A percentile compares a stretch with the other conserved stretches of the same genome.
Conservation (phyloP, 805 yeast genomes). For the Metschnikowia borealis region DNA sequence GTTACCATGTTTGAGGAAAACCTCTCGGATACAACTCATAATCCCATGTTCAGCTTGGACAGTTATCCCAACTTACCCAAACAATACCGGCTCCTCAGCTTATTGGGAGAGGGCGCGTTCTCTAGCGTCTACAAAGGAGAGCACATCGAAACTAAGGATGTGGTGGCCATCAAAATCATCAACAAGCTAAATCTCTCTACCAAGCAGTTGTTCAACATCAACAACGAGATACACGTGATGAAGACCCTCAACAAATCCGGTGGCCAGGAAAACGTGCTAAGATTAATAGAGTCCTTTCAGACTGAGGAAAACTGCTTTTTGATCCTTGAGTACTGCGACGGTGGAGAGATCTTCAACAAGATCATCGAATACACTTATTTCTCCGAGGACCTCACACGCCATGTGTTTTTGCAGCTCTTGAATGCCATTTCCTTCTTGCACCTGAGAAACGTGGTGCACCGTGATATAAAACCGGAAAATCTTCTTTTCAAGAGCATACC, state of each 20-base stretch:
- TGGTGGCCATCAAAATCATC: conserved; percentile 57
- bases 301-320: conserved; percentile 59
- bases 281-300: conserved; percentile 63
- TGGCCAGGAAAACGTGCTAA: conserved; percentile 60
- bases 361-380: conserved; percentile 65
- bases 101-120: conserved; percentile 81
- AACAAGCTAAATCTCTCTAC: conserved; percentile 64
- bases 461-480: conserved; percentile 83
- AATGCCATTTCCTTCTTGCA: conserved; percentile 66
- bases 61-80: conserved; percentile 35
- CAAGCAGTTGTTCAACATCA: conserved; percentile 61
- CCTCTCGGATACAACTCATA: not conserved
- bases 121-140: conserved; percentile 66
- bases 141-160: conserved; percentile 32
- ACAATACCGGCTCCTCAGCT: conserved; percentile 42
- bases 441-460: conserved; percentile 72
- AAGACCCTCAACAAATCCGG: conserved; percentile 43
- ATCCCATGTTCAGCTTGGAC: conserved; percentile 8
- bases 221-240: conserved; percentile 78
- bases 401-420: conserved; percentile 60
- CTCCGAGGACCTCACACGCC: conserved; percentile 61
- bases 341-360: conserved; percentile 73
- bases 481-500: conserved; percentile 60
- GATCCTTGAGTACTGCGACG: conserved; percentile 67
- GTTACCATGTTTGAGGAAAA: not conserved